phyloP scores from a whole-genome alignment of 2,329 filamentous ascomycete genomes.

The Colletotrichum sp. region DNA sequence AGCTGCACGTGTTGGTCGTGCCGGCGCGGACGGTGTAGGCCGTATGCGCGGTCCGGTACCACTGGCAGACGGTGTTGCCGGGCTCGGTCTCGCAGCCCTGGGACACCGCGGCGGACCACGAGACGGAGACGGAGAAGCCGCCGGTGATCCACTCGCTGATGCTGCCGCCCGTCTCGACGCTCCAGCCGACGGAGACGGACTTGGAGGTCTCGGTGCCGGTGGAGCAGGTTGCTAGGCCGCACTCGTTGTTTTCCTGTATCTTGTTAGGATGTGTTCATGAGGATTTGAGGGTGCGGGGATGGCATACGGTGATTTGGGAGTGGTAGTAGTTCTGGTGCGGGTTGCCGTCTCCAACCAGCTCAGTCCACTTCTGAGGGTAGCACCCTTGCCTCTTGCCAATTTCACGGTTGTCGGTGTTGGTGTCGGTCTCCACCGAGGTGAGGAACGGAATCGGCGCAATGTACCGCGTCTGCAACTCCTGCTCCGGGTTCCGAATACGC shows the following conservation, averaged over 20 bases:
- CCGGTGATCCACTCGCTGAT: background rate
- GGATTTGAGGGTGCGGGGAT: background rate
- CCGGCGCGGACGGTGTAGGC: background rate
- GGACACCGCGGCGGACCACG: background rate
- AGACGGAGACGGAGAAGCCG: background rate
- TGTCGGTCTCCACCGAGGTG: fast-evolving
- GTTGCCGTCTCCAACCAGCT: background rate
- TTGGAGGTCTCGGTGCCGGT: background rate
- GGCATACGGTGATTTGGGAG: background rate
- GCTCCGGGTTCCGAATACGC: background rate
- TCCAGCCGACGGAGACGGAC: background rate
- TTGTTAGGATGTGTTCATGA: fast-evolving
- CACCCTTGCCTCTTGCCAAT: background rate
- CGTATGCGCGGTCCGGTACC: background rate
- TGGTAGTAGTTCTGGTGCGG: background rate
- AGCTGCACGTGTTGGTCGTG: background rate
- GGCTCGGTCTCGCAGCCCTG: background rate
- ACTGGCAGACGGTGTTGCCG: background rate
- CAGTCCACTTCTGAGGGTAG: background rate
- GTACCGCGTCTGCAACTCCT: background rate
- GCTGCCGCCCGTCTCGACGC: background rate
- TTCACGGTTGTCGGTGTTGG: fast-evolving
- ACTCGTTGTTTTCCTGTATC: background rate
- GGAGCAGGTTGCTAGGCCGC: background rate
- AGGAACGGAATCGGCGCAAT: background rate